Conservation (phyloP, 148 eudicot species). For the Linanthus parryae region DNA sequence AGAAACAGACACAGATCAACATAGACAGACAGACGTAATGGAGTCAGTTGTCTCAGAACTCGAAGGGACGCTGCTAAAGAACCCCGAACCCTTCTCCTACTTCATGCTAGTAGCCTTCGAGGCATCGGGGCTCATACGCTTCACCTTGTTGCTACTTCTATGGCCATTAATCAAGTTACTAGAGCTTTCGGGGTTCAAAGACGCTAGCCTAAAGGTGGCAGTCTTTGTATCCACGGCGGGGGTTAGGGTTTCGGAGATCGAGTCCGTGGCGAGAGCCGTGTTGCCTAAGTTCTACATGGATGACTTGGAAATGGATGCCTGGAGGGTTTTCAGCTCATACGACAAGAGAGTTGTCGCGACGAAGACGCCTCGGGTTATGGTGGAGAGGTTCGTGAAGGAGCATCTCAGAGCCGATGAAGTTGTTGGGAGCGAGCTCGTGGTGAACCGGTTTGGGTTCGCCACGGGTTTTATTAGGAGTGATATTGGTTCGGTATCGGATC, state of each 20-base stretch:
- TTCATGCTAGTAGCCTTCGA: slow-evolving; percentile 66
- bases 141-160: slow-evolving; percentile 25
- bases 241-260: slow-evolving; percentile 38
- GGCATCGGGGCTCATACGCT: slow-evolving; percentile 54
- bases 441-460: slow-evolving; percentile 54
- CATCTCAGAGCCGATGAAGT: slow-evolving; percentile 79
- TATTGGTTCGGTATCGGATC: slow-evolving; percentile 23
- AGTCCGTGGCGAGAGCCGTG: slow-evolving; percentile 61
- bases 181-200: slow-evolving; percentile 10
- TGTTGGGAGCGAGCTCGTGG: slow-evolving; percentile 63
- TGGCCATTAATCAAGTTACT: slow-evolving; percentile 45
- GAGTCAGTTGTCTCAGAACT: slow-evolving; percentile 56
- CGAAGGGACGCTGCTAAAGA: slow-evolving; percentile 42
- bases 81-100: slow-evolving; percentile 46
- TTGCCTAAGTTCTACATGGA: slow-evolving; percentile 61
- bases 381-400: slow-evolving; percentile 80
- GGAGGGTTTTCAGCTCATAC: slow-evolving; percentile 51
- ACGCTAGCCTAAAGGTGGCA: slow-evolving; percentile 27
- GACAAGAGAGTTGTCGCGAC: slow-evolving; percentile 75
- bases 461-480: slow-evolving; percentile 52
- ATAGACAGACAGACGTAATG: no score
- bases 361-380: slow-evolving; percentile 71
- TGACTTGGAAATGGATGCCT: slow-evolving; percentile 61
- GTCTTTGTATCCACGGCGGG: slow-evolving; percentile 48
- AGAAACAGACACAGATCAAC: no score